Evolutionary conservation across 75 land plant genomes (phyloP).

Genomic region (Chamaecyparis obtusa): DNA sequence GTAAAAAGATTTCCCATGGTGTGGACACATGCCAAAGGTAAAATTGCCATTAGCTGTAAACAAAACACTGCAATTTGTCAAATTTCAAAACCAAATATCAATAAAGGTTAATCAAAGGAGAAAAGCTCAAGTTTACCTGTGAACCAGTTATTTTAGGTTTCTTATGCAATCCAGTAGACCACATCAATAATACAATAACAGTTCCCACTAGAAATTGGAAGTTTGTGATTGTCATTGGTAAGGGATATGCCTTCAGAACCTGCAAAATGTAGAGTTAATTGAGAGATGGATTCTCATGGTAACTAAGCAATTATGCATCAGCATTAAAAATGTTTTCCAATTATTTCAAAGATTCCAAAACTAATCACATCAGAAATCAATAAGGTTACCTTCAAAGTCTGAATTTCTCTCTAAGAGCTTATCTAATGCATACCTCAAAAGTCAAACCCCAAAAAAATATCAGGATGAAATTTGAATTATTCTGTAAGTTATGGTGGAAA

Average conservation of each 20-base stretch:
- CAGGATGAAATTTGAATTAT: too few relatives aligned
- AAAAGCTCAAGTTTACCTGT: constrained; percentile 49
- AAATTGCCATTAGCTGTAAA: constrained; percentile 67
- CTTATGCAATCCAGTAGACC: constrained; percentile 77
- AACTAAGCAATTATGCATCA: background rate
- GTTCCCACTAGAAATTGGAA: constrained; percentile 77
- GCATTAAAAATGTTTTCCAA: background rate
- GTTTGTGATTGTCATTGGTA: constrained; percentile 75
- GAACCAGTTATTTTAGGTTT: constrained; percentile 52
- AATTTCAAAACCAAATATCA: background rate
- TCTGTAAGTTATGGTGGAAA: too few relatives aligned
- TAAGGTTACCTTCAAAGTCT: too few relatives aligned
- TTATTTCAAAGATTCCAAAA: background rate
- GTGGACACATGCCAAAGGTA: constrained; percentile 89
- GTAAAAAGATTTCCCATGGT: constrained; percentile 95
- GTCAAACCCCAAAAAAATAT: too few relatives aligned
- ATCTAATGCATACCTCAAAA: too few relatives aligned
- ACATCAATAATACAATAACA: constrained; percentile 57
- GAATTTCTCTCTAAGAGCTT: too few relatives aligned
- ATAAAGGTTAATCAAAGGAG: background rate
- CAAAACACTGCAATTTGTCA: background rate
- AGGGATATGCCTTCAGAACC: constrained; percentile 84
- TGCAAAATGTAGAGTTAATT: constrained; percentile 20
- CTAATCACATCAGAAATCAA: background rate
- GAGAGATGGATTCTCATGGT: background rate